Conservation (phyloP, 2,329 filamentous ascomycete genomes). For the Verticillium albo-atrum region DNA sequence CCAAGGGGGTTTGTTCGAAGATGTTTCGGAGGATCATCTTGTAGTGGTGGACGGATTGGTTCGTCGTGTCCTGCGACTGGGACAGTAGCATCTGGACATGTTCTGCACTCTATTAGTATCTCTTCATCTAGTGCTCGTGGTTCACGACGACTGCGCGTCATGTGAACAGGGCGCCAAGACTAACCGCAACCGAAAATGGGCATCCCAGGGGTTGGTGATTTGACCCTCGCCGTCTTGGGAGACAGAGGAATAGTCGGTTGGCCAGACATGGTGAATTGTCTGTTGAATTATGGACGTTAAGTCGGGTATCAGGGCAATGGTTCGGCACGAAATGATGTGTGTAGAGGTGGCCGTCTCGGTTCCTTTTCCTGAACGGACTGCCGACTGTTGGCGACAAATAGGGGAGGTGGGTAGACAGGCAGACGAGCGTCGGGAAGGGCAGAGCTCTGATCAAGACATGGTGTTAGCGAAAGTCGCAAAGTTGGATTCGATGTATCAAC, state of each 20-base stretch:
- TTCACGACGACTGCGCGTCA: slow-evolving; percentile 5
- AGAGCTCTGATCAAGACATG: not conserved
- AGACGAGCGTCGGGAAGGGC: not conserved
- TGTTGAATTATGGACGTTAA: not conserved
- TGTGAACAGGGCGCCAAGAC: slow-evolving; percentile 20
- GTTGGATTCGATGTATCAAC: not conserved
- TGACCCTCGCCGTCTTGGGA: slow-evolving; percentile 55
- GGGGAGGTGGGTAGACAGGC: not conserved
- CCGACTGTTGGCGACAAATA: not conserved
- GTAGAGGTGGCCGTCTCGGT: not conserved
- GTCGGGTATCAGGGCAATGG: not conserved
- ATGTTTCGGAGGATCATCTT: slow-evolving; percentile 67
- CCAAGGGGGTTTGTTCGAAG: slow-evolving; percentile 61
- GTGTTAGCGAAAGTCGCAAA: not conserved
- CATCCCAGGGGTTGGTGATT: slow-evolving; percentile 51
- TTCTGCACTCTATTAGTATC: slow-evolving; percentile 40
- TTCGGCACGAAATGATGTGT: not conserved
- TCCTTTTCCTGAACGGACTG: no score
- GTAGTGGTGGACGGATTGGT: slow-evolving; percentile 67
- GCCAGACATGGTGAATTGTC: slow-evolving; percentile 31
- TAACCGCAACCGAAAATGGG: slow-evolving; percentile 62
- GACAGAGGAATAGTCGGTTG: slow-evolving; percentile 47
- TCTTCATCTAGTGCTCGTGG: not conserved
- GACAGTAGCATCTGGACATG: slow-evolving; percentile 66
- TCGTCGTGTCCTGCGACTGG: slow-evolving; percentile 58